Evolutionary conservation across 2,329 filamentous ascomycete species (phyloP).

Genomic region (Xylariales sp.): DNA sequence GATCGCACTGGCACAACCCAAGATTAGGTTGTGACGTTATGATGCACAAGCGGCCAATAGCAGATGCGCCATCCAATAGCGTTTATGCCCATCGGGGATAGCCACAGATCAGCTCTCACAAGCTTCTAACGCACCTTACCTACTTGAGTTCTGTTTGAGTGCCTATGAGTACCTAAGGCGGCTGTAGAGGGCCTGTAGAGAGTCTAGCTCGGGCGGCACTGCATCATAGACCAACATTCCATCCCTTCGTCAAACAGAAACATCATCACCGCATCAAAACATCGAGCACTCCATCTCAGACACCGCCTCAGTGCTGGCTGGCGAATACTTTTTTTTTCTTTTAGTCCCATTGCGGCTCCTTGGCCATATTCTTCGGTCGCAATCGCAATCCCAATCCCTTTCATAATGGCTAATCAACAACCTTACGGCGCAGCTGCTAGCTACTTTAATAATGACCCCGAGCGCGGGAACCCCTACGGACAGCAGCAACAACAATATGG

Average conservation of each 20-base stretch:
- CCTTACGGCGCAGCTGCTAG: conserved; percentile 41
- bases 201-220: conserved; percentile 8
- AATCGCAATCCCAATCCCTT: neutral
- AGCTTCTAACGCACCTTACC: conserved; percentile 10
- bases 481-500: conserved; percentile 21
- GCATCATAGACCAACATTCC: conserved; percentile 31
- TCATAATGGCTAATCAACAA: conserved; percentile 33
- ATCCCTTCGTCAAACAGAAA: conserved; percentile 21
- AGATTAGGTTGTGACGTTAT: conserved; percentile 35
- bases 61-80: conserved; percentile 19
- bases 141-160: neutral
- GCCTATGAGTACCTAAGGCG: too few relatives aligned
- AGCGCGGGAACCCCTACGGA: conserved; percentile 36
- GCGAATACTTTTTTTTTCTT: neutral
- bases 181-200: neutral
- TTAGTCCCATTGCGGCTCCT: neutral
- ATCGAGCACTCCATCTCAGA: conserved; percentile 13
- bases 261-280: conserved; percentile 29
- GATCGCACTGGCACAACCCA: conserved; percentile 19
- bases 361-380: neutral
- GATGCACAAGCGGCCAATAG: conserved; percentile 29
- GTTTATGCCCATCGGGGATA: conserved; percentile 22
- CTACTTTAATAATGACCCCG: conserved; percentile 42
- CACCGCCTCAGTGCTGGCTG: neutral
- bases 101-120: conserved; percentile 25